Evolutionary conservation across 306 rosid genomes (phyloP).

Genomic region (Inga laurina): DNA sequence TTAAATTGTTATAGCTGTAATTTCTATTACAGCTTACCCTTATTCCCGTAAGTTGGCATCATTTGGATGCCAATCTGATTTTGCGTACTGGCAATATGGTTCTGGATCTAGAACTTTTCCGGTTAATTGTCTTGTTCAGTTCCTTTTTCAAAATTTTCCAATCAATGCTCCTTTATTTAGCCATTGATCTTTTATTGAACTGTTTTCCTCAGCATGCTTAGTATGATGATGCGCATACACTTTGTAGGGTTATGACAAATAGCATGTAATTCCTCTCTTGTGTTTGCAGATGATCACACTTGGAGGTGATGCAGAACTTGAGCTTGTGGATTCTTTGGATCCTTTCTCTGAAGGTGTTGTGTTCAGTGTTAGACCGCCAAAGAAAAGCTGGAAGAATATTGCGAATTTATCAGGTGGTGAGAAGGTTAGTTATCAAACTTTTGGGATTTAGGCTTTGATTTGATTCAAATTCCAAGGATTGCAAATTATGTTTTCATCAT

Average conservation of each 20-base stretch:
- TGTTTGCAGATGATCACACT: slow-evolving; percentile 87
- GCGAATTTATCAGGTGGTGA: slow-evolving; percentile 98
- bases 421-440: slow-evolving; percentile 56
- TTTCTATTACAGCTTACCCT: background rate
- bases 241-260: background rate
- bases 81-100: background rate
- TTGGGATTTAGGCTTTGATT: background rate
- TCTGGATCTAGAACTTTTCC: background rate
- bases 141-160: background rate
- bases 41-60: background rate
- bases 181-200: background rate
- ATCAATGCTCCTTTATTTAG: background rate
- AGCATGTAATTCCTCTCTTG: slow-evolving; percentile 2
- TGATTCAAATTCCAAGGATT: slow-evolving; percentile 5
- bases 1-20: background rate
- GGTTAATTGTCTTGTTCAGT: background rate
- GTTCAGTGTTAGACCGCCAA: slow-evolving; percentile 96
- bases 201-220: background rate
- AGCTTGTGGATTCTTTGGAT: slow-evolving; percentile 95
- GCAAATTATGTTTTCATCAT: background rate
- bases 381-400: slow-evolving; percentile 98
- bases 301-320: slow-evolving; percentile 99
- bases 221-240: background rate
- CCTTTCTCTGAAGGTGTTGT: slow-evolving; percentile 99
- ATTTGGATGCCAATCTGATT: background rate